Conservation (phyloP, 371 early-diverging fungal genomes). For the Syncephalastrum contaminatum region DNA sequence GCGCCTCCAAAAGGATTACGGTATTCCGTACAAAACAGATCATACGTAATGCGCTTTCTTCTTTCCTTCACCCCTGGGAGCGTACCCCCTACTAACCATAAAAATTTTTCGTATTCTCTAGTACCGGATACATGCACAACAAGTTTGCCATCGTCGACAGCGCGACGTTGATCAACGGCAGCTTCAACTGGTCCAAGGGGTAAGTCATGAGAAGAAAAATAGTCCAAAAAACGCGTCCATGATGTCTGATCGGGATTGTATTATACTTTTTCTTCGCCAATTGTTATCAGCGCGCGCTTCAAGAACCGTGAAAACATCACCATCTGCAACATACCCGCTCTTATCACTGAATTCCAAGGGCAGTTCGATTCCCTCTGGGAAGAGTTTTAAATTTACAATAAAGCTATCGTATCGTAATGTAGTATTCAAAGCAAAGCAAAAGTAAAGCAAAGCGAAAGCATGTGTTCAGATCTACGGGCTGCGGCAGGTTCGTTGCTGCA, state of each 20-base stretch:
- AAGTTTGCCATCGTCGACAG: constrained; percentile 58
- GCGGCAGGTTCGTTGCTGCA: too few species aligned
- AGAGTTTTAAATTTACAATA: constrained; percentile 26
- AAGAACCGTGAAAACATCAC: constrained; percentile 60
- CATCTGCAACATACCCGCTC: constrained; percentile 51
- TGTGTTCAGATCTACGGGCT: too few species aligned
- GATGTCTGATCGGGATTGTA: background rate
- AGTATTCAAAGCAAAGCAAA: too few species aligned
- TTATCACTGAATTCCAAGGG: constrained; percentile 48
- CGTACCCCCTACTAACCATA: too few species aligned
- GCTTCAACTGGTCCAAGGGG: constrained; percentile 67
- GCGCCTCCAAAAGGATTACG: constrained; percentile 48
- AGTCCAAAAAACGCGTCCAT: background rate
- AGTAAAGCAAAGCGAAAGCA: too few species aligned
- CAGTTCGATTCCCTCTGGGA: constrained; percentile 56
- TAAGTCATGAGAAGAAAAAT: constrained; percentile 11
- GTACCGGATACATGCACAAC: constrained; percentile 59
- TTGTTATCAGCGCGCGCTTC: constrained; percentile 45
- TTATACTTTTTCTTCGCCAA: constrained; percentile 1
- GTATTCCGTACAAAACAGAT: constrained; percentile 55
- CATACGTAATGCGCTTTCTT: constrained; percentile 28
- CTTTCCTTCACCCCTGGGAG: too few species aligned
- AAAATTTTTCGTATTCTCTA: constrained; percentile 7
- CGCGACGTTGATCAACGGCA: constrained; percentile 49
- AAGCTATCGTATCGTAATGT: background rate